Evolutionary conservation across 2,329 filamentous ascomycete genomes (phyloP).

Genomic region (Helotiales sp.): DNA sequence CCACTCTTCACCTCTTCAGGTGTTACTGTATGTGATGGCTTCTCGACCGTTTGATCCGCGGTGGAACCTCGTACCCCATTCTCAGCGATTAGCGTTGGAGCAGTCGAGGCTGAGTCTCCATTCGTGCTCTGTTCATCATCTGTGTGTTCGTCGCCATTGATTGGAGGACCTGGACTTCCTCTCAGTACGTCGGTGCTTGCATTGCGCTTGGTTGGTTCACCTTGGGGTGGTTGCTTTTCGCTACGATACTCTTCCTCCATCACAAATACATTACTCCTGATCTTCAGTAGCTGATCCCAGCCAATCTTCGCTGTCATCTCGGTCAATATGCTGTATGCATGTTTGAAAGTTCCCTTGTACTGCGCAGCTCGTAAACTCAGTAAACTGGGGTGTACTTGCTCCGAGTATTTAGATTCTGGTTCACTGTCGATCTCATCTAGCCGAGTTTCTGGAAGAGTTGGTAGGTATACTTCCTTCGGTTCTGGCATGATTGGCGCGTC

Average conservation of each 20-base stretch:
- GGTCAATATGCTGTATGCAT: conserved; percentile 90
- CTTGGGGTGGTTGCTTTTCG: conserved; percentile 68
- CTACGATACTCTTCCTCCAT: conserved; percentile 99
- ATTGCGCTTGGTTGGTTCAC: conserved; percentile 57
- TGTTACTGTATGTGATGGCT: conserved; percentile 75
- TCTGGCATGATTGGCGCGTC: conserved; percentile 94
- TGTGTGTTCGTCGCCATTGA: conserved; percentile 41
- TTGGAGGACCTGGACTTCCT: conserved; percentile 62
- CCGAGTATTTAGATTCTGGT: conserved; percentile 74
- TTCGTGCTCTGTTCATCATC: conserved; percentile 35
- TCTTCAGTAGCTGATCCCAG: conserved; percentile 94
- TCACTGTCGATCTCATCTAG: conserved; percentile 97
- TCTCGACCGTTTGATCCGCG: conserved; percentile 58
- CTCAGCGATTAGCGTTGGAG: conserved; percentile 26
- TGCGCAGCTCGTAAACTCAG: conserved; percentile 82
- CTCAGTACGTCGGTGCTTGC: conserved; percentile 78
- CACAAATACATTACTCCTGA: conserved; percentile 94
- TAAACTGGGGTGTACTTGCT: conserved; percentile 84
- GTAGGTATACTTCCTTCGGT: conserved; percentile 82
- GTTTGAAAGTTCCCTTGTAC: conserved; percentile 94
- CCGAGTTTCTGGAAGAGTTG: conserved; percentile 82
- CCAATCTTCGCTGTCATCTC: conserved; percentile 96
- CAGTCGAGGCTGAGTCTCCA: conserved; percentile 24
- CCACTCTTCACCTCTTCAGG: conserved; percentile 77
- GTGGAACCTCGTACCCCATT: conserved; percentile 24